Base-by-base conservation (phyloP, 2,329 filamentous ascomycete species). In the Nemania sp. region DNA sequence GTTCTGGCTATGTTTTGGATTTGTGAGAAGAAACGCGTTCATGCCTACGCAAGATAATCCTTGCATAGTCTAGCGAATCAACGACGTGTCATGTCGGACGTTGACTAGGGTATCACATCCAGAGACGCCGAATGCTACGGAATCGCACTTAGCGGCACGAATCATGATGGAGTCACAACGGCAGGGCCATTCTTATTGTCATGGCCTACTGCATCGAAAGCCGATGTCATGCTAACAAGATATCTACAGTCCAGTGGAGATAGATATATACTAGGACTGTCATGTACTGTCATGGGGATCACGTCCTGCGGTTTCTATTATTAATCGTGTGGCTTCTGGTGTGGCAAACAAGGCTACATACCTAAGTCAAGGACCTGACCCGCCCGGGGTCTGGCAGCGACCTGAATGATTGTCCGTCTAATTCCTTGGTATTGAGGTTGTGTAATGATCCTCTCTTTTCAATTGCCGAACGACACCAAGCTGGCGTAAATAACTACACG, bases 11-110 rank as follows among this genome's bases (percentile, higher is more conserved):
- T 65, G 64, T 66, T 68, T 67, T 64, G 63, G 43, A 40, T 59
- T 53, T 53, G 61, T 61, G 58, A 56, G 59, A 60, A 64, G 64
- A 66, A 62, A 66, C 65, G 64, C 66, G 66, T 52, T 55, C 48
- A 30, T 54, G 57, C 59, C n/a, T 15, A 41, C 31, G 20, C 33
- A 11, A 42, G n/a, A n/a, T n/a, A n/a, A 52, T 55, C 64, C 65
- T 57, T 65, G 64, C 44, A 39, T 5, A 14, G 14, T 42, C 44
- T 47, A 42, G 60, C 65, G 60, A 67, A 67, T 67, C 64, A 66
- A 48, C 51, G 59, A 61, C 62, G 60, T 61, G 61, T 59, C 46
- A 47, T n/a, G n/a, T n/a, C n/a, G n/a, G n/a, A n/a, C n/a, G n/a
- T n/a, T n/a, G n/a, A n/a, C n/a, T n/a, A n/a, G n/a, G n/a, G n/a